Conservation (phyloP, 352 stramenopile species). For the Globisporangium iwayamae region DNA sequence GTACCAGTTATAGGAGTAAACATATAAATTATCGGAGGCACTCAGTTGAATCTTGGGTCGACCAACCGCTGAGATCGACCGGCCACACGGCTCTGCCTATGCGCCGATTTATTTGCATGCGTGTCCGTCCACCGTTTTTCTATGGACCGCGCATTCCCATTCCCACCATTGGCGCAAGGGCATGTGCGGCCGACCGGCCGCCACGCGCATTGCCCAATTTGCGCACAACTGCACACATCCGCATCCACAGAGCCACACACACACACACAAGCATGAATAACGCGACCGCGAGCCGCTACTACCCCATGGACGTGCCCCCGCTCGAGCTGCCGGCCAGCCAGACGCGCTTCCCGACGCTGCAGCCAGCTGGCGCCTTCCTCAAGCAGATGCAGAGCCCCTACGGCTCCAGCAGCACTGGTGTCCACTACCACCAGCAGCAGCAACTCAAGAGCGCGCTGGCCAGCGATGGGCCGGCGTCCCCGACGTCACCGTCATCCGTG, state of each 20-base stretch:
- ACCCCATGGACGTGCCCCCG: conserved; percentile 12
- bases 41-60: conserved; percentile 3
- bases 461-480: background rate
- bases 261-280: background rate
- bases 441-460: conserved; percentile 6
- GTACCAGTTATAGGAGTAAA: too few relatives aligned
- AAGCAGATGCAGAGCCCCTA: conserved; percentile 15
- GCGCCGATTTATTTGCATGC: conserved; percentile 1
- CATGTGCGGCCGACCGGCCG: too few relatives aligned
- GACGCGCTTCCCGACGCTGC: conserved; percentile 15
- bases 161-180: conserved; percentile 3
- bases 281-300: conserved; percentile 6
- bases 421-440: background rate
- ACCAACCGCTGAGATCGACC: too few relatives aligned
- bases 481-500: conserved; percentile 18
- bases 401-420: background rate
- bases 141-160: background rate
- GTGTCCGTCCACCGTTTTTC: conserved; percentile 1
- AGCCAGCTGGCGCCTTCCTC: conserved; percentile 20
- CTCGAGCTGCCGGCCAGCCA: conserved; percentile 13
- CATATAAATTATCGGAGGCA: background rate
- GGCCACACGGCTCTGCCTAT: background rate
- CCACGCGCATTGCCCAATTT: conserved; percentile 16
- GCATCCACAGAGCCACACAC: background rate
- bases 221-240: background rate